These are phyloP conservation scores for Globisporangium orthogonon DNA, from an alignment of 352 stramenopile genomes.

Conservation along the genomic window DNA sequence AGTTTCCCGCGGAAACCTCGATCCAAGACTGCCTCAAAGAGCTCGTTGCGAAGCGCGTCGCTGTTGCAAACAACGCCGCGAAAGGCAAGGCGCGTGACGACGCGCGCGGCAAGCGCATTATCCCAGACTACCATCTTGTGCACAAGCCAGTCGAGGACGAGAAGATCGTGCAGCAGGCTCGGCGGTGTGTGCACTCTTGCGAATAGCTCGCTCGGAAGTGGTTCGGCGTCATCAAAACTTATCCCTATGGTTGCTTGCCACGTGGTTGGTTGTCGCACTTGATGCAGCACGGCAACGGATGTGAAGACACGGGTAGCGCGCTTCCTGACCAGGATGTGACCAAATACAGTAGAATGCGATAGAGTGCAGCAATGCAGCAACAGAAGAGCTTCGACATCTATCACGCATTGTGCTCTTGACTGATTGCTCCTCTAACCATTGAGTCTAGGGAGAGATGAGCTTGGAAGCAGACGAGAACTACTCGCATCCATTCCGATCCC, in stretches of 20 bases:
- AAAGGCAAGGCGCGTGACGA: constrained; percentile 68
- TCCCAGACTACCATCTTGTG: constrained; percentile 62
- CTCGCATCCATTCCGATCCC: background rate
- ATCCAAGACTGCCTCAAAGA: constrained; percentile 54
- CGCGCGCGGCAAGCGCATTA: constrained; percentile 56
- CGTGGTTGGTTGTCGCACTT: background rate
- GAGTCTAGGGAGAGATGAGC: constrained; percentile 12
- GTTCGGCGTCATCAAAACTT: background rate
- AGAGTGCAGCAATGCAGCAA: background rate
- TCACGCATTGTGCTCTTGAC: background rate
- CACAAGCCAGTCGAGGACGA: constrained; percentile 47
- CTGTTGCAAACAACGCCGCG: constrained; percentile 52
- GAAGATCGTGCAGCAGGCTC: constrained; percentile 33
- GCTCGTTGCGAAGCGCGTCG: constrained; percentile 42
- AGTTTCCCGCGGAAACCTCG: constrained; percentile 27
- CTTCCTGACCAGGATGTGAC: constrained; percentile 13
- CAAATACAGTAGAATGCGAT: background rate
- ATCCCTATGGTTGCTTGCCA: background rate
- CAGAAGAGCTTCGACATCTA: background rate
- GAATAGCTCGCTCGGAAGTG: too few species aligned
- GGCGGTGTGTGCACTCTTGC: constrained; percentile 22
- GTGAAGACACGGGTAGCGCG: constrained; percentile 11
- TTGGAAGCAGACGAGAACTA: constrained; percentile 4
- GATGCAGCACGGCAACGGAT: constrained; percentile 3
- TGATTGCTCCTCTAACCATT: background rate